Evolutionary conservation across 768 basidiomycete genomes (phyloP).

Genomic region (Clitopilus hobsonii): DNA sequence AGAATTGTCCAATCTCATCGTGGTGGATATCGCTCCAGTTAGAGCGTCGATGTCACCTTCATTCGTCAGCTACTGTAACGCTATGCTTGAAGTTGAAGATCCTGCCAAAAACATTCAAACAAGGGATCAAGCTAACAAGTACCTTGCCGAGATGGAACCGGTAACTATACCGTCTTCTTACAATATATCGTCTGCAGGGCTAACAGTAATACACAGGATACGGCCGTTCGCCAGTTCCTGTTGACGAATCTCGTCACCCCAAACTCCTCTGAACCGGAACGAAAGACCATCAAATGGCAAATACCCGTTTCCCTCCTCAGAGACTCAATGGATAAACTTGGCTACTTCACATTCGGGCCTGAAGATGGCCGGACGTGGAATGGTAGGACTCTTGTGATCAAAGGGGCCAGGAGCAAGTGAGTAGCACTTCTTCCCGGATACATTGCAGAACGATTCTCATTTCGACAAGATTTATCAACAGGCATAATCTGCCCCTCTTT

Average conservation of each 20-base stretch:
- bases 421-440: slow-evolving; percentile 13
- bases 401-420: slow-evolving; percentile 70
- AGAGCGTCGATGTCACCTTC: slow-evolving; percentile 49
- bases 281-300: slow-evolving; percentile 45
- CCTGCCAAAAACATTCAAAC: slow-evolving; percentile 37
- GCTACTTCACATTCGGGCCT: slow-evolving; percentile 68
- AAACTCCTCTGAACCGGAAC: slow-evolving; percentile 16
- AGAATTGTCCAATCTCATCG: slow-evolving; percentile 50
- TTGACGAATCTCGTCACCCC: slow-evolving; percentile 66
- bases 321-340: slow-evolving; percentile 57
- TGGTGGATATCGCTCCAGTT: slow-evolving; percentile 76
- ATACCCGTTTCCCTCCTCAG: slow-evolving; percentile 65
- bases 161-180: slow-evolving; percentile 26
- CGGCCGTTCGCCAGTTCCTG: slow-evolving; percentile 67
- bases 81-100: slow-evolving; percentile 64
- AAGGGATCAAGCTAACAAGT: slow-evolving; percentile 60
- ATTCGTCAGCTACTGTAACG: slow-evolving; percentile 58
- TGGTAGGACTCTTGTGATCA: slow-evolving; percentile 65
- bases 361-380: slow-evolving; percentile 42
- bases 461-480: slow-evolving; percentile 65
- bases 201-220: slow-evolving; percentile 41
- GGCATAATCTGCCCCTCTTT: slow-evolving; percentile 55
- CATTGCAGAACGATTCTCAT: background rate
- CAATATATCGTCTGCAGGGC: background rate
- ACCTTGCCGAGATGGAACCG: slow-evolving; percentile 57